phyloP scores from a whole-genome alignment of 2,329 filamentous ascomycete genomes.

The Cladobotryum protrusum region DNA sequence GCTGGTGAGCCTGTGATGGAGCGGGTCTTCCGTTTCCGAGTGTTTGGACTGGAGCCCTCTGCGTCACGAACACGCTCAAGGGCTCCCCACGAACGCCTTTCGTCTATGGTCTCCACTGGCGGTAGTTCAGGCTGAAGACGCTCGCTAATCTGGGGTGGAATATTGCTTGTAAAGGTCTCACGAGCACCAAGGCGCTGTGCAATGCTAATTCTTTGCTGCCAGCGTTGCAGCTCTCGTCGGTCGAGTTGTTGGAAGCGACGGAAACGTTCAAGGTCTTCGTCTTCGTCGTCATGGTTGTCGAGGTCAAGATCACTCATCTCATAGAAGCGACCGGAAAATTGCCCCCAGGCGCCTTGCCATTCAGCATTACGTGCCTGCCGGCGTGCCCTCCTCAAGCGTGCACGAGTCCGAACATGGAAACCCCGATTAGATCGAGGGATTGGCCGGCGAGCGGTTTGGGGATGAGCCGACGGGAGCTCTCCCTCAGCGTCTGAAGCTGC shows the following conservation, averaged over 20 bases:
- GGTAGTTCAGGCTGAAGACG: conserved; percentile 54
- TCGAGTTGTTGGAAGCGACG: conserved; percentile 49
- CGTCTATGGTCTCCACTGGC: conserved; percentile 65
- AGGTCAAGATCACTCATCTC: conserved; percentile 46
- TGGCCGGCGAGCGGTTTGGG: conserved; percentile 25
- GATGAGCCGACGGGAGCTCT: conserved; percentile 26
- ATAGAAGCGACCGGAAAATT: conserved; percentile 54
- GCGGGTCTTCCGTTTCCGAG: conserved; percentile 66
- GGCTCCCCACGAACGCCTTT: conserved; percentile 80
- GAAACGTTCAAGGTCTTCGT: conserved; percentile 62
- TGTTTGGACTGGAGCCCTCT: conserved; percentile 45
- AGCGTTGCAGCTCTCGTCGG: conserved; percentile 60
- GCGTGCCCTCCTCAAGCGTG: conserved; percentile 49
- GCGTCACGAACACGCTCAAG: conserved; percentile 77
- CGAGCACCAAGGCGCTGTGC: conserved; percentile 72
- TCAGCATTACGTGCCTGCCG: conserved; percentile 66
- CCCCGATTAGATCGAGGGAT: conserved; percentile 27
- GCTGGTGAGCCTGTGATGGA: conserved; percentile 66
- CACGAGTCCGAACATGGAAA: conserved; percentile 46
- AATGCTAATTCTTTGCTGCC: conserved; percentile 78
- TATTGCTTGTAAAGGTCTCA: conserved; percentile 62
- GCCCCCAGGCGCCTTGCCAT: conserved; percentile 82
- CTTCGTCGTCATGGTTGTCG: conserved; percentile 46
- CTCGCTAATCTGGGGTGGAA: conserved; percentile 53
- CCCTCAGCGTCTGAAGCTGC: conserved; percentile 22